phyloP scores from a whole-genome alignment of 2,329 filamentous ascomycete species.

The Aspergillus phoenicis region DNA sequence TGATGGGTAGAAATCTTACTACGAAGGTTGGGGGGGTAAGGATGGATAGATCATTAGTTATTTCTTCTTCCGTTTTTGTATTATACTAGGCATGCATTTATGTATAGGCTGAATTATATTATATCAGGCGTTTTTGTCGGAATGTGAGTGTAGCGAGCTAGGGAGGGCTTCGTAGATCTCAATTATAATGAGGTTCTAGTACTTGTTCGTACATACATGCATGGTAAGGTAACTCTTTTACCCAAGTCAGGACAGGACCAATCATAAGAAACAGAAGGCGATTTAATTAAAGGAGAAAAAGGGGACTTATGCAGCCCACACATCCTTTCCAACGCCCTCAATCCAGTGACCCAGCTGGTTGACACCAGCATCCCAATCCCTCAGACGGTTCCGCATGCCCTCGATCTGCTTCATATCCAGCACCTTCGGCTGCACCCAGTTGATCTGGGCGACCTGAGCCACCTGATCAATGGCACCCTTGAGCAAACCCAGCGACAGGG shows the following conservation, averaged over 20 bases:
- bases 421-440: constrained; percentile 99
- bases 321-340: constrained; percentile 87
- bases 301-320: constrained; percentile 77
- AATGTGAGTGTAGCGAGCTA: background rate
- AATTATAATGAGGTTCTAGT: constrained; percentile 17
- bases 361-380: constrained; percentile 94
- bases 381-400: constrained; percentile 82
- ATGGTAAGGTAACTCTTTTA: constrained; percentile 5
- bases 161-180: constrained; percentile 12
- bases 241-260: background rate
- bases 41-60: background rate
- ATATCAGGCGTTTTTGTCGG: background rate
- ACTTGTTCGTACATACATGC: constrained; percentile 21
- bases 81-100: background rate
- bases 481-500: constrained; percentile 87
- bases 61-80: background rate
- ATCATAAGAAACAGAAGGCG: constrained; percentile 17
- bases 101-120: too few species aligned
- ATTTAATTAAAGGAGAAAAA: constrained; percentile 3
- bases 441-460: constrained; percentile 88
- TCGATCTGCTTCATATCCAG: constrained; percentile 94
- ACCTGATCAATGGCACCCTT: constrained; percentile 96
- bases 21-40: background rate
- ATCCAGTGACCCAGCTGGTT: constrained; percentile 98
- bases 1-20: too few species aligned